Evolutionary conservation across 495 filamentous ascomycete genomes (phyloP).

Genomic region (Aspergillus bridgeri): DNA sequence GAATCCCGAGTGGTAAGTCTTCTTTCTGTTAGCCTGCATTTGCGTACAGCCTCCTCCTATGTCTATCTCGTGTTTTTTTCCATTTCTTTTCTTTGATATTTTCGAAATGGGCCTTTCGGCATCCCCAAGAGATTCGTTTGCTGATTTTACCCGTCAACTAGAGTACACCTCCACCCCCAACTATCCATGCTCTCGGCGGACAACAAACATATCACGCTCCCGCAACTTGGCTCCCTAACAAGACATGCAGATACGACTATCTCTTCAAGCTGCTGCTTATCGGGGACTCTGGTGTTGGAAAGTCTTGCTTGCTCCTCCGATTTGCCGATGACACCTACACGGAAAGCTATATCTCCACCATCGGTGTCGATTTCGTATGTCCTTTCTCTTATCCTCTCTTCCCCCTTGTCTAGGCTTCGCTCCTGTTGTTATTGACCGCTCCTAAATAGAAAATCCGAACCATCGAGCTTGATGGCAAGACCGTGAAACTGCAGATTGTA

Average conservation of each 20-base stretch:
- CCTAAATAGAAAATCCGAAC: slow-evolving; percentile 91
- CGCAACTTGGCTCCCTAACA: slow-evolving; percentile 26
- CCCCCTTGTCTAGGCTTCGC: background rate
- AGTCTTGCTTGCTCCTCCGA: slow-evolving; percentile 95
- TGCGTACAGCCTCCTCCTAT: slow-evolving; percentile 1
- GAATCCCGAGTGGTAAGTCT: slow-evolving; percentile 92
- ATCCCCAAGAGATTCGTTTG: background rate
- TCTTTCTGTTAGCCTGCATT: slow-evolving; percentile 17
- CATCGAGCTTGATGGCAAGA: slow-evolving; percentile 98
- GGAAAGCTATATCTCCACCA: slow-evolving; percentile 99
- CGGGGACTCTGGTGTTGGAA: slow-evolving; percentile 99
- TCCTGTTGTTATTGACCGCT: slow-evolving; percentile 23
- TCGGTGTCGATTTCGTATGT: slow-evolving; percentile 97
- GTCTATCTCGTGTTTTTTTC: slow-evolving; percentile 4
- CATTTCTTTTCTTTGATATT: too few species aligned
- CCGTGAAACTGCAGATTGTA: slow-evolving; percentile 99
- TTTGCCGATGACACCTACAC: slow-evolving; percentile 99
- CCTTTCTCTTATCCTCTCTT: background rate
- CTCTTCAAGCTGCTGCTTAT: slow-evolving; percentile 99
- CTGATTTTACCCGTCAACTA: slow-evolving; percentile 10
- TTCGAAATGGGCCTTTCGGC: background rate
- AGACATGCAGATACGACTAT: slow-evolving; percentile 86
- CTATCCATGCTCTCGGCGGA: background rate
- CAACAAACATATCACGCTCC: slow-evolving; percentile 7
- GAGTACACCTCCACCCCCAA: slow-evolving; percentile 16